A percentile compares a stretch with the other conserved stretches of the same genome.
phyloP scores from a whole-genome alignment of 345 rosid genomes.

The Eutrema yunnanense region DNA sequence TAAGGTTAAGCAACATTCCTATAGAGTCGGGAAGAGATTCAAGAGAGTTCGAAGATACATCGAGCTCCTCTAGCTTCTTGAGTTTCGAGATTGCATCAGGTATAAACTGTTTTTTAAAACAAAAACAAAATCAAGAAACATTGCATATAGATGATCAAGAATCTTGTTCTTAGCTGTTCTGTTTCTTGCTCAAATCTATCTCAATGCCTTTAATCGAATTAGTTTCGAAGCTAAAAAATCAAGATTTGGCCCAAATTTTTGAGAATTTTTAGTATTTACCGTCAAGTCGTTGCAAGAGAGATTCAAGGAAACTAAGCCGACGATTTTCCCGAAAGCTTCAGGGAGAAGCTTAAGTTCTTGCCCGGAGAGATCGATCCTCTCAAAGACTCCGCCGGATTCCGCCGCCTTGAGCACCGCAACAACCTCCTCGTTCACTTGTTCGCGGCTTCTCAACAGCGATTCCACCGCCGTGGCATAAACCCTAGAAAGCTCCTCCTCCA shows the following conservation, averaged over 20 bases:
- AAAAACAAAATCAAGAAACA: not conserved
- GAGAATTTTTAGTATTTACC: constrained; percentile 32
- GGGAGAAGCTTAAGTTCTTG: constrained; percentile 60
- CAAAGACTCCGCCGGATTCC: constrained; percentile 32
- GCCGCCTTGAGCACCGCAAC: constrained; percentile 45
- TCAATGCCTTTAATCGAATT: not conserved
- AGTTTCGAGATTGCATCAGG: constrained; percentile 85
- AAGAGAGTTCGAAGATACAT: constrained; percentile 63
- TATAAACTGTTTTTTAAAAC: constrained; percentile 40
- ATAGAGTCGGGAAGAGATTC: constrained; percentile 70
- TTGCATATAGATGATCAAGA: not conserved
- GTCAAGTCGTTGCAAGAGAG: constrained; percentile 61
- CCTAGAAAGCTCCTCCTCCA: constrained; percentile 57
- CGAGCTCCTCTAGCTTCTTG: constrained; percentile 62
- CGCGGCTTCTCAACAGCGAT: constrained; percentile 20
- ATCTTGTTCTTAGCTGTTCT: not conserved
- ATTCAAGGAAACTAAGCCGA: constrained; percentile 57
- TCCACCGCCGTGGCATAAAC: constrained; percentile 41
- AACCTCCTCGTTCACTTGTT: constrained; percentile 48
- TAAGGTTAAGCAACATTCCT: constrained; percentile 67
- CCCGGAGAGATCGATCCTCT: constrained; percentile 59
- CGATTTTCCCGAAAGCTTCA: constrained; percentile 66
- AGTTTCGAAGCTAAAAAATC: too few relatives aligned
- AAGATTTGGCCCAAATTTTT: not conserved
- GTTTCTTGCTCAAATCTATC: not conserved